Evolutionary conservation across 768 basidiomycete genomes (phyloP).

Genomic region (Trametes elegans): DNA sequence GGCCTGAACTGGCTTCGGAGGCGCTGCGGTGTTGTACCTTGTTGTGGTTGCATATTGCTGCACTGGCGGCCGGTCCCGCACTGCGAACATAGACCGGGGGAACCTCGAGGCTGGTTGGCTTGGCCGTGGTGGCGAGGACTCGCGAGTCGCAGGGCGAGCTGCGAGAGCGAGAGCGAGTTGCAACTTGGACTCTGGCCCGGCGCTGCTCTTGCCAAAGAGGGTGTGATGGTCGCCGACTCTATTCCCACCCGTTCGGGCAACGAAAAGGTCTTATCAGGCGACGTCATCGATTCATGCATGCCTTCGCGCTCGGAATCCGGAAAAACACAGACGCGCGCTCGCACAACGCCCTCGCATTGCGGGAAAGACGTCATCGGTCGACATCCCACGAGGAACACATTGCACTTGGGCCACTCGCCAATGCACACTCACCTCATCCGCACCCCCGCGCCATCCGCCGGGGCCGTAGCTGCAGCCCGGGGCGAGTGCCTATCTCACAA

Average conservation of each 20-base stretch:
- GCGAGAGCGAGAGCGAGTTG: no score
- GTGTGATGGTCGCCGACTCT: conserved; percentile 7
- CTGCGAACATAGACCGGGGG: neutral
- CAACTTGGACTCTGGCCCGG: neutral
- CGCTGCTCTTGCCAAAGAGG: neutral
- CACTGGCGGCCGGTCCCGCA: neutral
- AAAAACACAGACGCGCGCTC: neutral
- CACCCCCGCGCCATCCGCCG: neutral
- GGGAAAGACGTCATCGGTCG: neutral
- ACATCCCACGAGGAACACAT: no score
- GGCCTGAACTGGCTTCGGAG: neutral
- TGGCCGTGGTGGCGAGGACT: conserved; percentile 1
- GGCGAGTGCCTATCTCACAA: conserved; percentile 22
- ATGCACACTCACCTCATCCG: conserved; percentile 7
- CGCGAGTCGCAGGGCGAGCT: neutral
- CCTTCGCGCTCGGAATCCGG: neutral
- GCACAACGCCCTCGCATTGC: neutral
- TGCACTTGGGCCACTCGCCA: neutral
- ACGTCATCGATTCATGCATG: conserved; percentile 7
- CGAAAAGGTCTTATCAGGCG: conserved; percentile 10
- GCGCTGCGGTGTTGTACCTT: no score
- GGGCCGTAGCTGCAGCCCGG: neutral
- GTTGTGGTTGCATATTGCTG: neutral
- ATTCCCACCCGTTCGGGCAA: neutral
- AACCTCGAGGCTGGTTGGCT: no score